Percentiles rank a stretch among this genome's conserved stretches.
Evolutionary conservation across 352 stramenopile species (phyloP).

Genomic region (Phytophthora rubi): DNA sequence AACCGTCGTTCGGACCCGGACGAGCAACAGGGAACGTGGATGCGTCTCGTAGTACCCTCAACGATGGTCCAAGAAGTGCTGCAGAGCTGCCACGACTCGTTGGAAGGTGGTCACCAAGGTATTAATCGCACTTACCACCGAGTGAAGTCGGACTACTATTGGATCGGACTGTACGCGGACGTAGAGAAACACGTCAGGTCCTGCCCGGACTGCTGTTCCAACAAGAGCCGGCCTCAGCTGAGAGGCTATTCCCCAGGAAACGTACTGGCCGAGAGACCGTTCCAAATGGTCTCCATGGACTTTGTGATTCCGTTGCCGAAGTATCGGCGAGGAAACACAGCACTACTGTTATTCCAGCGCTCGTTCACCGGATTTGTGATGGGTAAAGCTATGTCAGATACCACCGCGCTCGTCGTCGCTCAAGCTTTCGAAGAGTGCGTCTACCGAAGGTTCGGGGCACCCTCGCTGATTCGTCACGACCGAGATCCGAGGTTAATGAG

Average conservation of each 20-base stretch:
- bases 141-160: slow-evolving; percentile 3
- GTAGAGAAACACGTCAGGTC: too few relatives aligned
- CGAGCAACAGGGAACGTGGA: too few relatives aligned
- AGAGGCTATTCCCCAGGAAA: neutral
- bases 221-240: too few relatives aligned
- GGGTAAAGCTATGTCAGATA: slow-evolving; percentile 7
- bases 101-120: neutral
- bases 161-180: neutral
- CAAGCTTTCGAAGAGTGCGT: neutral
- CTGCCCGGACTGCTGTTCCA: too few relatives aligned
- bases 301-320: slow-evolving; percentile 10
- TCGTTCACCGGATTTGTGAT: slow-evolving; percentile 18
- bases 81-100: slow-evolving; percentile 5
- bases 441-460: too few relatives aligned
- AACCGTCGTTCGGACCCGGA: too few relatives aligned
- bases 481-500: too few relatives aligned
- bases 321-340: slow-evolving; percentile 2
- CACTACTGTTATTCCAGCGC: slow-evolving; percentile 10
- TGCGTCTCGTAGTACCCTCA: too few relatives aligned
- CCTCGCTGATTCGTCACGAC: too few relatives aligned
- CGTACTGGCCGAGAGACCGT: neutral
- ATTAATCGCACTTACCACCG: neutral
- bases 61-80: too few relatives aligned
- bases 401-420: neutral
- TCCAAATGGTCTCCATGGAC: slow-evolving; percentile 20